phyloP scores from a whole-genome alignment of 1,284 basidiomycete genomes.

The Apiotrichum brassicae region DNA sequence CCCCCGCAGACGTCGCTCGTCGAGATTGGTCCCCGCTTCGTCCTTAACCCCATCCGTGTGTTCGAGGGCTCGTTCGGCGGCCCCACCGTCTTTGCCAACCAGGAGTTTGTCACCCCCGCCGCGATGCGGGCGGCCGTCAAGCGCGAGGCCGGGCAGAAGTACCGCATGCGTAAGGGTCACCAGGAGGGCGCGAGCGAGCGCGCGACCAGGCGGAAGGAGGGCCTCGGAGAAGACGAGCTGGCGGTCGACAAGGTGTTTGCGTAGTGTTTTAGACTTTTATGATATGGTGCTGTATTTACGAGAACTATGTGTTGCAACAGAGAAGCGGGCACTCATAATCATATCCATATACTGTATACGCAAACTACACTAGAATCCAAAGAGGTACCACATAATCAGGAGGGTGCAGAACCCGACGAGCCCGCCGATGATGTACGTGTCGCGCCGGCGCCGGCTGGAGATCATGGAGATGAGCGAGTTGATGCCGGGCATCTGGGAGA shows the following conservation, averaged over 20 bases:
- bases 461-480: conserved; percentile 90
- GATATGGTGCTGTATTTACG: too few species aligned
- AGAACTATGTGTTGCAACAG: too few species aligned
- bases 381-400: conserved; percentile 69
- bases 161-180: conserved; percentile 71
- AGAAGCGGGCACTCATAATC: too few species aligned
- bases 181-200: conserved; percentile 62
- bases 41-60: conserved; percentile 93
- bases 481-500: conserved; percentile 85
- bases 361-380: conserved; percentile 46
- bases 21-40: conserved; percentile 96
- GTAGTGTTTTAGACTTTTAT: conserved; percentile 42
- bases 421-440: conserved; percentile 81
- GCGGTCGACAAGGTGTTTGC: conserved; percentile 84
- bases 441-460: conserved; percentile 76
- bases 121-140: conserved; percentile 67
- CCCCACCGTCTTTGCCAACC: conserved; percentile 92
- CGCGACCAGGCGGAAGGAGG: conserved; percentile 57
- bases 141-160: conserved; percentile 70
- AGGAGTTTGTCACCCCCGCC: conserved; percentile 86
- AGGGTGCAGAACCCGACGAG: conserved; percentile 80
- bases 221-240: conserved; percentile 68
- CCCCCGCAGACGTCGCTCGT: conserved; percentile 61
- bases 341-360: too few species aligned
- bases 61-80: conserved; percentile 97